Evolutionary conservation across 2,329 filamentous ascomycete genomes (phyloP).

Genomic region (Plectosphaerella cucumerina): DNA sequence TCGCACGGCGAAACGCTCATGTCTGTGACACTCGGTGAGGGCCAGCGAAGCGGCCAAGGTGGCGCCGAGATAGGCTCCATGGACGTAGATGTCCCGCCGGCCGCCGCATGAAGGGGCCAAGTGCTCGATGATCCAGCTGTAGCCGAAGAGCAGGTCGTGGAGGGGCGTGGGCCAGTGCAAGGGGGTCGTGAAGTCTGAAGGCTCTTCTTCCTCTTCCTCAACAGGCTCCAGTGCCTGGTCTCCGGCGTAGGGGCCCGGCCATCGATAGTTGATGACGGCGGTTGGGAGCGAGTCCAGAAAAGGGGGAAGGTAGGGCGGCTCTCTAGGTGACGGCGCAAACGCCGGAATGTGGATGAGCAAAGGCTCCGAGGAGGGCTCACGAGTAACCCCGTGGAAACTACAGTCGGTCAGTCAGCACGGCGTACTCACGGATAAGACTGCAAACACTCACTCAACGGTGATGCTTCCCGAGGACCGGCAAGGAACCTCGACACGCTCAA

Average conservation of each 20-base stretch:
- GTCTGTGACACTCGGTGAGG: conserved; percentile 47
- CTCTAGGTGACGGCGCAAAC: conserved; percentile 26
- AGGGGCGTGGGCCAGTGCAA: conserved; percentile 52
- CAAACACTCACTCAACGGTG: conserved; percentile 41
- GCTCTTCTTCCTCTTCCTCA: neutral
- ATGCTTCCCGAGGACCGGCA: conserved; percentile 47
- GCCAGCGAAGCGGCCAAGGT: conserved; percentile 52
- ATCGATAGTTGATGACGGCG: conserved; percentile 57
- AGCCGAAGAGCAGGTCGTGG: conserved; percentile 52
- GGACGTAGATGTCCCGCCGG: conserved; percentile 41
- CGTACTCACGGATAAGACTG: no score
- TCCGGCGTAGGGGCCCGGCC: conserved; percentile 28
- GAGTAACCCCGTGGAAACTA: conserved; percentile 45
- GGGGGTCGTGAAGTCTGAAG: conserved; percentile 13
- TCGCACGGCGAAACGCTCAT: conserved; percentile 41
- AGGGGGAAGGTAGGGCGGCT: conserved; percentile 27
- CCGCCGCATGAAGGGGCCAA: conserved; percentile 29
- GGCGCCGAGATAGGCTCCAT: conserved; percentile 55
- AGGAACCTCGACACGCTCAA: conserved; percentile 39
- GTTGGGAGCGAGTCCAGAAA: conserved; percentile 41
- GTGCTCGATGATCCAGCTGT: conserved; percentile 45
- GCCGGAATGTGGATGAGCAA: conserved; percentile 54
- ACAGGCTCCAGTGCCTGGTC: conserved; percentile 5
- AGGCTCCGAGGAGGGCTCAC: conserved; percentile 32
- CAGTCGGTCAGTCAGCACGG: conserved; percentile 13